phyloP scores from a whole-genome alignment of 306 rosid species.

The Pyrus communis region DNA sequence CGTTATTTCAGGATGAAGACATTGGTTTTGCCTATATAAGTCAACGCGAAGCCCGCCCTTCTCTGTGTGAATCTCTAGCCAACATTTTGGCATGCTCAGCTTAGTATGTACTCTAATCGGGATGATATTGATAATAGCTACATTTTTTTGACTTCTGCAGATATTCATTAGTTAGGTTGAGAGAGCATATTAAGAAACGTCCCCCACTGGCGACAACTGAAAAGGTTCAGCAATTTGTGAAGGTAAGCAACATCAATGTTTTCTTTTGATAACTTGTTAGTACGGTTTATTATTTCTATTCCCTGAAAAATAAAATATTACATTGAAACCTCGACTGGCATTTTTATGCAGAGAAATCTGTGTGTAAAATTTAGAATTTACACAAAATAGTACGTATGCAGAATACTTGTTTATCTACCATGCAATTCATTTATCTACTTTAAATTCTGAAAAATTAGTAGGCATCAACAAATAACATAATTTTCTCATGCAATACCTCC shows the following conservation, averaged over 20 bases:
- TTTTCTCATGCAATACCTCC: background rate
- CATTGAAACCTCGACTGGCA: background rate
- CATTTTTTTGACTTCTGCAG: conserved; percentile 27
- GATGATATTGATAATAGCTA: background rate
- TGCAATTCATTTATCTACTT: background rate
- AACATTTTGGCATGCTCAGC: background rate
- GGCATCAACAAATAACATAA: background rate
- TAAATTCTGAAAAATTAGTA: background rate
- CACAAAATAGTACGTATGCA: background rate
- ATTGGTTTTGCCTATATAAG: conserved; percentile 89
- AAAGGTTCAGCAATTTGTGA: conserved; percentile 92
- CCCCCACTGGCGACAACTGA: conserved; percentile 92
- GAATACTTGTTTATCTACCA: background rate
- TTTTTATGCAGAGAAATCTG: background rate
- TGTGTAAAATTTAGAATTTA: background rate
- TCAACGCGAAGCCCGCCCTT: conserved; percentile 83
- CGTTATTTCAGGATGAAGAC: conserved; percentile 65
- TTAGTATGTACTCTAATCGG: background rate
- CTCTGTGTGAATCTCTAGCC: conserved; percentile 69
- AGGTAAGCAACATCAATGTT: conserved; percentile 38
- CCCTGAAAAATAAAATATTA: too few relatives aligned
- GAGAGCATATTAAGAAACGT: conserved; percentile 96
- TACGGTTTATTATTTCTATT: background rate
- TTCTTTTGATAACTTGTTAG: background rate
- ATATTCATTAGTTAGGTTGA: conserved; percentile 60